A percentile compares a stretch with the other conserved stretches of the same genome.
phyloP scores from a whole-genome alignment of 2,329 filamentous ascomycete species.

The Paecilomyces variotii region DNA sequence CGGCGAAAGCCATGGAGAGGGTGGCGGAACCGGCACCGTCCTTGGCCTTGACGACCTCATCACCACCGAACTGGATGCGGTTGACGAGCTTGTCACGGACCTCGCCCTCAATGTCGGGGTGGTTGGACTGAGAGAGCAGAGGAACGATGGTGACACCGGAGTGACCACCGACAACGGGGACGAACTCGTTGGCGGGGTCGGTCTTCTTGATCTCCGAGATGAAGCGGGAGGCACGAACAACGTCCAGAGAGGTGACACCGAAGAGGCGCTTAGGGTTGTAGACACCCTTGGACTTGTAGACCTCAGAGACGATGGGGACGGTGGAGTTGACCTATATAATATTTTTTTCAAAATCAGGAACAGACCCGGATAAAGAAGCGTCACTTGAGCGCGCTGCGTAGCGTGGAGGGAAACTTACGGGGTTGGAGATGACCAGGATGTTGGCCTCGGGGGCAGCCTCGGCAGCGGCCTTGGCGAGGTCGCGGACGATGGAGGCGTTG shows the following conservation, averaged over 20 bases:
- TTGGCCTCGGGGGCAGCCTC: conserved; percentile 85
- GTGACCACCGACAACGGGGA: conserved; percentile 95
- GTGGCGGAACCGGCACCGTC: conserved; percentile 94
- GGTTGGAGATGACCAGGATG: conserved; percentile 96
- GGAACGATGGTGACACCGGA: conserved; percentile 97
- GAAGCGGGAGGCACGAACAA: conserved; percentile 96
- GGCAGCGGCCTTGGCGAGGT: conserved; percentile 91
- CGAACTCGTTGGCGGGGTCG: conserved; percentile 86
- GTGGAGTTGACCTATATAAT: conserved; percentile 90
- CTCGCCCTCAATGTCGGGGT: conserved; percentile 73
- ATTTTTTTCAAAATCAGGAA: not conserved
- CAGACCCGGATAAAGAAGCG: not conserved
- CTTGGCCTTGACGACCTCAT: conserved; percentile 99
- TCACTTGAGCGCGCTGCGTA: not conserved
- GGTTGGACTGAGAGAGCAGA: conserved; percentile 87
- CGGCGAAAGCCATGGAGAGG: conserved; percentile 97
- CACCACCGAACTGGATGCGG: conserved; percentile 97
- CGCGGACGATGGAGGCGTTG: conserved; percentile 98
- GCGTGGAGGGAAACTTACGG: conserved; percentile 45
- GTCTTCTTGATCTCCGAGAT: conserved; percentile 87
- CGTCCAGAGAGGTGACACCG: conserved; percentile 98
- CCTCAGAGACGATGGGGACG: conserved; percentile 92
- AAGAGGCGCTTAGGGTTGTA: conserved; percentile 99
- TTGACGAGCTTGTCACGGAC: conserved; percentile 69
- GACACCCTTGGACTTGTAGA: conserved; percentile 90